These are phyloP conservation scores for Lipomyces sp. DNA, from an alignment of 805 yeast species.

Conservation along the genomic window DNA sequence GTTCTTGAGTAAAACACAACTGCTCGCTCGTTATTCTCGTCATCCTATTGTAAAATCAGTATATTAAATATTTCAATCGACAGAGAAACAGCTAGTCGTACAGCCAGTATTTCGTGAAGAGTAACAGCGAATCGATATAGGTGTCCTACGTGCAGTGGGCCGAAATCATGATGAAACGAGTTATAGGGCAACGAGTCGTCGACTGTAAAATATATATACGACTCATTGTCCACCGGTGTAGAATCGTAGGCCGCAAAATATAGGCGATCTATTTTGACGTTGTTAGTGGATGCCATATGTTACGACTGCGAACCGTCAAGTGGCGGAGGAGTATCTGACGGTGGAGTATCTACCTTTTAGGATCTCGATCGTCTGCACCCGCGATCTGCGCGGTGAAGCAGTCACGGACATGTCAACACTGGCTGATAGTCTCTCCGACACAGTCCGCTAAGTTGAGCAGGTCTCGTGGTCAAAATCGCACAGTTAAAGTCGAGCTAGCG, in stretches of 20 bases:
- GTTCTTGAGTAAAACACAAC: constrained; percentile 86
- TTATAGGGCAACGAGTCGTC: constrained; percentile 91
- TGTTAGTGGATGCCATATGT: too few species aligned
- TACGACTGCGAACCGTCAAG: too few species aligned
- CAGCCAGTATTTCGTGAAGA: constrained; percentile 81
- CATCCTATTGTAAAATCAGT: constrained; percentile 45
- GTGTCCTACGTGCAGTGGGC: constrained; percentile 92
- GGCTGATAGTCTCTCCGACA: too few species aligned
- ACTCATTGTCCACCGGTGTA: constrained; percentile 71
- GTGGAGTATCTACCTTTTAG: constrained; percentile 33
- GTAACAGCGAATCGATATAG: constrained; percentile 92
- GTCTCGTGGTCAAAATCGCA: too few species aligned
- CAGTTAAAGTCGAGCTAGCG: too few species aligned
- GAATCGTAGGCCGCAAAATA: constrained; percentile 87
- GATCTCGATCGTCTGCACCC: constrained; percentile 39
- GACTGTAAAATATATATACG: constrained; percentile 80
- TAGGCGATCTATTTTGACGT: constrained; percentile 50
- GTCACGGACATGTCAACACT: too few species aligned
- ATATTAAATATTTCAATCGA: neutral
- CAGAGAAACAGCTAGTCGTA: neutral
- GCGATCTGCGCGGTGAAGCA: constrained; percentile 24
- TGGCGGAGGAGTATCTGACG: neutral
- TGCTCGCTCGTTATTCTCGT: constrained; percentile 77
- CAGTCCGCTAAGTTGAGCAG: too few species aligned
- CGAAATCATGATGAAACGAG: constrained; percentile 94